Evolutionary conservation across 176 grass and related monocot genomes (phyloP).

Genomic region (Hordeum marinum): DNA sequence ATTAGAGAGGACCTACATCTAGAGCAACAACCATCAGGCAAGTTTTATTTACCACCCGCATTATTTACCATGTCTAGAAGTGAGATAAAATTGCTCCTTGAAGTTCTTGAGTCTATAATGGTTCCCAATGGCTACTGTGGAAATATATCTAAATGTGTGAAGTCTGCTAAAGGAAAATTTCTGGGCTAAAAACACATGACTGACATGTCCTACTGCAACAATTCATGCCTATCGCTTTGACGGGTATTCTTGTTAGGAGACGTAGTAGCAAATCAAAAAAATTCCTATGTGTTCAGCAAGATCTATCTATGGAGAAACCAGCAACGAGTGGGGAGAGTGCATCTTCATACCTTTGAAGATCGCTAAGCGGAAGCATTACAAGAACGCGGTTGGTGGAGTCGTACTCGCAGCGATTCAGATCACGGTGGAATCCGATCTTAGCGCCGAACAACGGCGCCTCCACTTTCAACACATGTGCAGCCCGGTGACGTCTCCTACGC

Average conservation of each 20-base stretch:
- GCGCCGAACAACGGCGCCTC: no score
- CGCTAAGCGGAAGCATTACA: no score
- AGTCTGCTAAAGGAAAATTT: neutral
- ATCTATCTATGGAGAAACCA: no score
- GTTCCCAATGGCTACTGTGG: neutral
- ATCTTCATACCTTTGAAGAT: no score
- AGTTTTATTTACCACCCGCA: neutral
- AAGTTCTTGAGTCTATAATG: neutral
- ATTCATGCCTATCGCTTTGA: neutral
- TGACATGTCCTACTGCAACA: slow-evolving; percentile 4
- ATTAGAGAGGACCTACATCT: neutral
- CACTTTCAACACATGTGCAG: no score
- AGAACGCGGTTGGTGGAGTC: no score
- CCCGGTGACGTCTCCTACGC: no score
- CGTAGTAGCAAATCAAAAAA: no score
- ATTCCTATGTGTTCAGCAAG: no score
- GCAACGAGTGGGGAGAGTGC: no score
- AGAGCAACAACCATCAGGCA: neutral
- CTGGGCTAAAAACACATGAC: neutral
- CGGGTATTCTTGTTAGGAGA: slow-evolving; percentile 10
- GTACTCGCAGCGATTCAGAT: no score
- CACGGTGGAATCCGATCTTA: no score
- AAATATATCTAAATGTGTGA: slow-evolving; percentile 4
- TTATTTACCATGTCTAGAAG: neutral
- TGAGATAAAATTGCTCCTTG: neutral